Percentiles rank a stretch among this genome's conserved stretches.
These are phyloP conservation scores for Nephelium lappaceum DNA, from an alignment of 345 rosid species.

Conservation along the genomic window DNA sequence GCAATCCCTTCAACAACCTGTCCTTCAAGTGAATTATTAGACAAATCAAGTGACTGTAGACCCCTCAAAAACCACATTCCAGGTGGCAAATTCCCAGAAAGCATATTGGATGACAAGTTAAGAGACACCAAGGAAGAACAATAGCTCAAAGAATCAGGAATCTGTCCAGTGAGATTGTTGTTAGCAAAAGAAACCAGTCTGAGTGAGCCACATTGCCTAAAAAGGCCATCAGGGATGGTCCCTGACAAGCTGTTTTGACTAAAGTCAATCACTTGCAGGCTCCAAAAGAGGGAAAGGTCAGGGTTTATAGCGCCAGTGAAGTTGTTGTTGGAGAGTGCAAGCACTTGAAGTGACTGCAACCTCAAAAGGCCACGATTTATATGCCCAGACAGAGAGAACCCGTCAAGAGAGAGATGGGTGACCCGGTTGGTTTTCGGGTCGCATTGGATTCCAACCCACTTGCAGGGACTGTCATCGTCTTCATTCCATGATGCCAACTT, in stretches of 20 bases:
- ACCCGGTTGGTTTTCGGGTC: conserved; percentile 65
- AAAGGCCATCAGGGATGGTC: conserved; percentile 63
- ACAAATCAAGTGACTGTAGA: conserved; percentile 67
- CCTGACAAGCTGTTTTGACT: conserved; percentile 73
- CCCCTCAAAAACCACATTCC: conserved; percentile 67
- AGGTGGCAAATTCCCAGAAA: conserved; percentile 65
- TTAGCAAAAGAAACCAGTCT: conserved; percentile 64
- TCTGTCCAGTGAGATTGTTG: conserved; percentile 64
- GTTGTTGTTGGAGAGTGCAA: conserved; percentile 70
- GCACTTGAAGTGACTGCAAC: conserved; percentile 60
- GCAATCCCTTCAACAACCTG: conserved; percentile 60
- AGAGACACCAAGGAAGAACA: conserved; percentile 58
- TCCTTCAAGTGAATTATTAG: conserved; percentile 66
- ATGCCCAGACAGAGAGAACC: conserved; percentile 83
- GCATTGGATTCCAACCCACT: conserved; percentile 80
- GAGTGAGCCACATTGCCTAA: conserved; percentile 78
- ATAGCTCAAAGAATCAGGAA: conserved; percentile 66
- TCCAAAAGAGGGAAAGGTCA: conserved; percentile 46
- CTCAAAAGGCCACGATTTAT: conserved; percentile 77
- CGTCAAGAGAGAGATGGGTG: conserved; percentile 62
- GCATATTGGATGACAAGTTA: conserved; percentile 69
- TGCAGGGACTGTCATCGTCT: conserved; percentile 73
- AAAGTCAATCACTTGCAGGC: conserved; percentile 63
- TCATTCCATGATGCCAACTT: conserved; percentile 81
- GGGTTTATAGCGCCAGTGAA: conserved; percentile 65